A percentile compares a stretch with the other conserved stretches of the same genome.
Evolutionary conservation across 371 early-diverging fungal species (phyloP).

Genomic region (Entomophthora muscae): DNA sequence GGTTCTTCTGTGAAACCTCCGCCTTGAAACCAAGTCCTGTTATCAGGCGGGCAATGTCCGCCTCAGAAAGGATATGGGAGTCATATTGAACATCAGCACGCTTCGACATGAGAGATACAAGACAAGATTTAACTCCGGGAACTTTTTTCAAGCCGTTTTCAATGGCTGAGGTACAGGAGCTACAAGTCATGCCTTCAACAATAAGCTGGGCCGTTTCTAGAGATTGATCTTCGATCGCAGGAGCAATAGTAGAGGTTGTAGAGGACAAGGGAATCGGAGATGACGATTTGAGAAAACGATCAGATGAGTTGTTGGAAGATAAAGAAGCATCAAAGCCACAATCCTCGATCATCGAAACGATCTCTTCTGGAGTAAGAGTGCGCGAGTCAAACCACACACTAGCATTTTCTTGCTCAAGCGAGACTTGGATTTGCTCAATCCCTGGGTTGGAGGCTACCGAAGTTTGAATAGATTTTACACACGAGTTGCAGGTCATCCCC

Average conservation of each 20-base stretch:
- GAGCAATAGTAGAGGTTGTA: conserved; percentile 13
- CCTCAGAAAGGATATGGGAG: conserved; percentile 11
- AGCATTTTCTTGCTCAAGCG: conserved; percentile 20
- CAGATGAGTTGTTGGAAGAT: background rate
- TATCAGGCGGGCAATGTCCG: conserved; percentile 37
- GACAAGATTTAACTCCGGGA: conserved; percentile 30
- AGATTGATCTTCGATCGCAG: conserved; percentile 33
- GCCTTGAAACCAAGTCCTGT: conserved; percentile 74
- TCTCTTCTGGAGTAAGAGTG: conserved; percentile 9
- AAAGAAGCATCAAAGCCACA: conserved; percentile 27
- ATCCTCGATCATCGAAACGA: conserved; percentile 29
- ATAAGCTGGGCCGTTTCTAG: conserved; percentile 13
- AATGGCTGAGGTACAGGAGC: conserved; percentile 65
- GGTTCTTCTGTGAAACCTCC: conserved; percentile 14
- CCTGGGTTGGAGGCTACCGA: conserved; percentile 26
- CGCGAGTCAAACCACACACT: conserved; percentile 15
- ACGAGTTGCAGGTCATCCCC: conserved; percentile 79
- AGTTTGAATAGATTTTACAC: conserved; percentile 46
- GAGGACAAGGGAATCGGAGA: background rate
- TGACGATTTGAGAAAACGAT: background rate
- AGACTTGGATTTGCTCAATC: conserved; percentile 22
- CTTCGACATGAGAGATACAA: conserved; percentile 59
- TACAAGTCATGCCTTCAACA: conserved; percentile 74
- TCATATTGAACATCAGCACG: conserved; percentile 50
- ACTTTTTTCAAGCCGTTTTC: conserved; percentile 29